Base-by-base conservation (phyloP, 1,139 yeast genomes). In the Williopsis jadinii region DNA sequence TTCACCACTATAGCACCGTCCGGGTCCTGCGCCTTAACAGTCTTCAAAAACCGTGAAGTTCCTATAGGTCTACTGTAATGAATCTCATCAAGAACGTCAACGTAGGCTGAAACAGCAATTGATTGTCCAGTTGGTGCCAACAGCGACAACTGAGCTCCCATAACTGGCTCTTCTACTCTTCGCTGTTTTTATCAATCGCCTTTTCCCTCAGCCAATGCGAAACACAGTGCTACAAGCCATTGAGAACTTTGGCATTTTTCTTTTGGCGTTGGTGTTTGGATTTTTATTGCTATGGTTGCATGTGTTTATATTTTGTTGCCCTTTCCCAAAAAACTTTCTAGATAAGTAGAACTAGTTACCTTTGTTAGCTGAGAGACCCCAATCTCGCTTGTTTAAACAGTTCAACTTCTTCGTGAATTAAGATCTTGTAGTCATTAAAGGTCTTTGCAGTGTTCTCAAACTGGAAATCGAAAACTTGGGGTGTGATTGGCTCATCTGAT, bases 51-150 rank as follows among this genome's bases (percentile, higher is more conserved):
- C 40, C 97, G 72, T 40, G 92, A 81, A 50, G 80, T 80, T 40
- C 82, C 71, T 39, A 86, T 64, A 41, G 77, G 80, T 41, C 82
- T 78, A 9, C 83, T 72, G 58, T 85, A 90, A 52, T 85, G 90
- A 39, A 84, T 70, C 46, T 80, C 78, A 28, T 77, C 78, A 24
- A 92, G 67, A 40, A 85, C 87, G 53, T 85, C 85, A 32, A 92
- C 76, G 55, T 90, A 92, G 1, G 97, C 90, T 29, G 94, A 88
- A 5, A 88, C 73, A 11, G 95, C 96, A 54, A 92, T 86, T 1
- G 97, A 85, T 5, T 95, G 90, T 3, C 97, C 88, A 11, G 92
- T 79, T 8, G 96, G 96, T 28, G 96, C 87, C 57, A 87, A 65
- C 37, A 85, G 68, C 5, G 97, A 88, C 50, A 90, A 67, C 59